Evolutionary conservation across 371 early-diverging fungal species (phyloP), one percentile per base, ranked within the genome.

Genomic region (Batkoa obscura): DNA sequence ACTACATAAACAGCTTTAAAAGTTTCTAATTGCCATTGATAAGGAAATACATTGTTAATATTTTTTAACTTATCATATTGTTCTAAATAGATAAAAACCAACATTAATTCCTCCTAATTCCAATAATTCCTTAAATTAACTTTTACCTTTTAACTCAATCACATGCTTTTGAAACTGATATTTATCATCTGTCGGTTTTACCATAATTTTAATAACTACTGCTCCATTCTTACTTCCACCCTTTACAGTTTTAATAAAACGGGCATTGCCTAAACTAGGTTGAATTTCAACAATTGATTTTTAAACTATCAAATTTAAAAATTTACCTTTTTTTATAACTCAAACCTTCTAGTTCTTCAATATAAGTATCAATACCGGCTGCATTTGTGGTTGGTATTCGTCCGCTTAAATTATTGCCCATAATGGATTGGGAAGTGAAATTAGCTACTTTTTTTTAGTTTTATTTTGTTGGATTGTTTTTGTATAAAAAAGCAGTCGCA

Each of bases 241-340:
- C 17, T 85, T 72, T 59, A 93, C 83, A 1, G 92, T 90, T 67
- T 93, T 95, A 81, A 93, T 80, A 62, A 95, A 92, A 12, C 90
- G 83, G 31, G 88, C 85, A 57, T 81, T 84, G 32, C 94, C 88
- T 46, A 92, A 75, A 64, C 88, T 87, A 56, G 39, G 35, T 2
- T 43, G 34, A 39, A 38, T 5, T 45, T 12, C 15, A 15, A 12
- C 5, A 13, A 15, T 45, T 13, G 45, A 13, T 45, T 45, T 5
- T 13, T 15, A 41, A 41, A 8, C 10, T 10, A 41, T 13, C 8
- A 41, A 41, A 41, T 41, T 13, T 41, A 15, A 4, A 45, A 45
- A 58, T 46, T 34, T 68, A 73, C 84, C 84, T 86, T 57, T 73
- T 73, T 38, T 82, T 80, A 64, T 84, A 84, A 52, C 76, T 71